Evolutionary conservation across 306 rosid species (phyloP), one percentile per base, ranked within the genome.

Genomic region (Sechiopsis laciniata): DNA sequence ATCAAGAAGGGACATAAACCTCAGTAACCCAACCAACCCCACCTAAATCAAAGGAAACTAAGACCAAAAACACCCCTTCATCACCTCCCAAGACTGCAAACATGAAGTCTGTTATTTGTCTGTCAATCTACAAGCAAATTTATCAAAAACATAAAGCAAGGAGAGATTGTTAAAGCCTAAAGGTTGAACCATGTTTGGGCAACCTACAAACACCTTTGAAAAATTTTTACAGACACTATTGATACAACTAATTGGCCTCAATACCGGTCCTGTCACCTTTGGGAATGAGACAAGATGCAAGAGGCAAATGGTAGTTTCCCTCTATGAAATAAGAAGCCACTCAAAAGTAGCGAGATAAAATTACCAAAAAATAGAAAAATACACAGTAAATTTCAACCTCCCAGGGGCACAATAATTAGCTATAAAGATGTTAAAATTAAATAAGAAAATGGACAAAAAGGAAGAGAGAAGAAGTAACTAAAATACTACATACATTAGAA

Each of bases 401-500:
- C 51, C 37, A 21, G 55, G 35, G 17, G 24, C 42, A 48, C 24
- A 57, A 69, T 68, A 20, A 68, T 20, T 68, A 48, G 13, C 15
- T 46, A 68, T 19, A 48, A 46, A 7, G 40, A 68, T 48, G 20
- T 20, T 45, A 48, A 68, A 45, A 46, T 20, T 21, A 82, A 48
- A 35, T 42, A 70, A 22, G 7, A 59, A 50, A 61, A 32, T 8
- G 6, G 13, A 37, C 42, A 17, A 45, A 77, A 62, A 14, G 26
- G 8, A 21, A 69, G 55, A 59, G 68, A 7, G 40, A 54, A 65
- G 55, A 9, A 10, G 46, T 26, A 42, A 75, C 78, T 78, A 51
- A 10, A 11, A 50, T 50, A 42, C 29, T 65, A 82, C 92, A 58
- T 88, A 94, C 99, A 87, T 80, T 90, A 91, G 83, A 13, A 91